Base-by-base conservation (phyloP, 140 eudicot species). In the Eryngium alpinum region DNA sequence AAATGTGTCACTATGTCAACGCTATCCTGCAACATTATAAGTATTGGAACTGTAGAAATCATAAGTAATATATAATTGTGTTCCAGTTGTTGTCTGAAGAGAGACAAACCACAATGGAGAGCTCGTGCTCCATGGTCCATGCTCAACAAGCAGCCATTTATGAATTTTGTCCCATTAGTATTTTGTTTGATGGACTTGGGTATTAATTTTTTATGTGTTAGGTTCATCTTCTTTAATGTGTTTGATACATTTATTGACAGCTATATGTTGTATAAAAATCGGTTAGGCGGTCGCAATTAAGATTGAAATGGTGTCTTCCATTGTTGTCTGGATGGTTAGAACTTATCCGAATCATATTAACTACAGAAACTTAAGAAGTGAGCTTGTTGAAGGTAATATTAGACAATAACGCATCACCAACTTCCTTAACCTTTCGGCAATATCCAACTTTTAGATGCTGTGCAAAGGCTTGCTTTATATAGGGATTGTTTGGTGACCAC, bases 11-110 rank as follows among this genome's bases (percentile, higher is more conserved):
- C 46, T 38, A 38, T 38, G 46, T 38, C 46, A 38, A 38, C 46
- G 7, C 5, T 38, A 38, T 38, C 46, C 46, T 38, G 46, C 46
- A 38, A 38, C 46, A 38, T 38, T 38, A 38, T 38, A 38, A 38
- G 46, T 38, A 38, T 38, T 38, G 46, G 7, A 38, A 38, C 4
- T 38, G 46, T 38, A 38, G 46, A 38, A 38, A 38, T 38, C 5
- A 7, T 38, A 38, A 38, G 46, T 38, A 38, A 38, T 38, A 38
- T 38, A 38, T 4, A 38, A 38, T 38, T 38, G 46, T 4, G 7
- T 38, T 38, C 46, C 46, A 33, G 46, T 77, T 65, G 80, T 77
- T 24, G 80, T 52, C 28, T 38, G 46, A n/a, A n/a, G n/a, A n/a
- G n/a, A n/a, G n/a, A n/a, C n/a, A n/a, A n/a, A n/a, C n/a, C n/a